Percentiles rank a stretch among this genome's conserved stretches.
phyloP scores from a whole-genome alignment of 208 protist species.

The Crithidia expoeki region DNA sequence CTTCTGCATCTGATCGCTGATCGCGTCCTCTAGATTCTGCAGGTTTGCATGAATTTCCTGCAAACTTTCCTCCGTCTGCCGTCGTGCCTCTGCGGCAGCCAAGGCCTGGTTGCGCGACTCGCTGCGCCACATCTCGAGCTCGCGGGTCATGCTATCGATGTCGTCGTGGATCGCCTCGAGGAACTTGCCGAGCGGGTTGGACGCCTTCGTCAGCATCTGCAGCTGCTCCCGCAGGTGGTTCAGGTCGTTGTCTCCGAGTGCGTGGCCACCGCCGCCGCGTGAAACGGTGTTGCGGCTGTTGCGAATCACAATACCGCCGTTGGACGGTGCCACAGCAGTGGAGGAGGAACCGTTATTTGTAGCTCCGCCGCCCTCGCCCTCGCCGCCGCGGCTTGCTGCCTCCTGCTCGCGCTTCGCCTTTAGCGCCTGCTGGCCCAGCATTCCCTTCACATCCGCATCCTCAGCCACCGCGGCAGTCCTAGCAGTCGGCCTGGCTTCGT shows the following conservation, averaged over 20 bases:
- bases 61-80: conserved; percentile 84
- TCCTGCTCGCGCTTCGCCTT: conserved; percentile 85
- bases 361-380: conserved; percentile 23
- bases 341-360: conserved; percentile 20
- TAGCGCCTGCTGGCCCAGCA: conserved; percentile 85
- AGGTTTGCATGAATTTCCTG: conserved; percentile 83
- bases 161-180: conserved; percentile 88
- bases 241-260: conserved; percentile 75
- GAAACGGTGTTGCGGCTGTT: conserved; percentile 43
- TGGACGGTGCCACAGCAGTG: conserved; percentile 20
- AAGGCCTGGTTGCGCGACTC: conserved; percentile 84
- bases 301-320: conserved; percentile 79
- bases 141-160: conserved; percentile 88
- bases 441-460: conserved; percentile 70
- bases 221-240: conserved; percentile 85
- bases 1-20: conserved; percentile 87
- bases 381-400: conserved; percentile 34
- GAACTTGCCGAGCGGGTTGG: conserved; percentile 88
- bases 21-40: conserved; percentile 86
- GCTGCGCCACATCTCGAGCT: conserved; percentile 90
- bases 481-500: conserved; percentile 48
- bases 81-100: conserved; percentile 74
- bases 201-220: conserved; percentile 90
- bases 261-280: conserved; percentile 31
- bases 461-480: conserved; percentile 39